phyloP scores from a whole-genome alignment of 1,284 basidiomycete genomes.

The Tremellales sp. region DNA sequence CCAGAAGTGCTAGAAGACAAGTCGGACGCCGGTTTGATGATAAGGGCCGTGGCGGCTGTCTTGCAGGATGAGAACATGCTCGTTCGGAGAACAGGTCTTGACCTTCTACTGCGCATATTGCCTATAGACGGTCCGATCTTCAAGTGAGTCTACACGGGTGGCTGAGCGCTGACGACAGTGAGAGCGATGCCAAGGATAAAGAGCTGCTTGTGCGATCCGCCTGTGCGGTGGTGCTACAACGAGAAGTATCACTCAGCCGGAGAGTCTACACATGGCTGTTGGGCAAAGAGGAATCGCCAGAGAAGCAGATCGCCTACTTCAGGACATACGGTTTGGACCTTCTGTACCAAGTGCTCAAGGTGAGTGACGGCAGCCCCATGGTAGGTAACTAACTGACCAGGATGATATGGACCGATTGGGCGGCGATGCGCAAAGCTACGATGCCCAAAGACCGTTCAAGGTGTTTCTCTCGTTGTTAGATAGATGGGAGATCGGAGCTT shows the following conservation, averaged over 20 bases:
- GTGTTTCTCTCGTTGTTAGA: conserved; percentile 92
- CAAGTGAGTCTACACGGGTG: conserved; percentile 46
- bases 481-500: conserved; percentile 91
- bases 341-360: conserved; percentile 64
- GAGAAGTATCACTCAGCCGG: conserved; percentile 89
- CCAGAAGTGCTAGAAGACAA: conserved; percentile 45
- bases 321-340: conserved; percentile 64
- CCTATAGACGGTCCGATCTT: conserved; percentile 67
- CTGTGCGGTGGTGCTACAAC: conserved; percentile 75
- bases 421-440: conserved; percentile 24
- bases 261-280: conserved; percentile 91
- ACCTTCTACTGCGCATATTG: conserved; percentile 71
- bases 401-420: conserved; percentile 11
- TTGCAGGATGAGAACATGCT: conserved; percentile 86
- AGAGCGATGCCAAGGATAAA: conserved; percentile 60
- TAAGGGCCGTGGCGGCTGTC: conserved; percentile 81
- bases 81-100: conserved; percentile 74
- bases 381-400: conserved; percentile 1
- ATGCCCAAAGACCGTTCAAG: conserved; percentile 78
- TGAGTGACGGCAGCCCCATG: conserved; percentile 33
- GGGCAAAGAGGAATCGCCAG: conserved; percentile 70
- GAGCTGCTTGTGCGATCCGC: conserved; percentile 73
- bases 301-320: conserved; percentile 68
- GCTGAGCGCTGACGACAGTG: conserved; percentile 9
- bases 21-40: conserved; percentile 83